These are phyloP conservation scores for Colletotrichum godetiae DNA, from an alignment of 2,329 filamentous ascomycete species.

Conservation along the genomic window DNA sequence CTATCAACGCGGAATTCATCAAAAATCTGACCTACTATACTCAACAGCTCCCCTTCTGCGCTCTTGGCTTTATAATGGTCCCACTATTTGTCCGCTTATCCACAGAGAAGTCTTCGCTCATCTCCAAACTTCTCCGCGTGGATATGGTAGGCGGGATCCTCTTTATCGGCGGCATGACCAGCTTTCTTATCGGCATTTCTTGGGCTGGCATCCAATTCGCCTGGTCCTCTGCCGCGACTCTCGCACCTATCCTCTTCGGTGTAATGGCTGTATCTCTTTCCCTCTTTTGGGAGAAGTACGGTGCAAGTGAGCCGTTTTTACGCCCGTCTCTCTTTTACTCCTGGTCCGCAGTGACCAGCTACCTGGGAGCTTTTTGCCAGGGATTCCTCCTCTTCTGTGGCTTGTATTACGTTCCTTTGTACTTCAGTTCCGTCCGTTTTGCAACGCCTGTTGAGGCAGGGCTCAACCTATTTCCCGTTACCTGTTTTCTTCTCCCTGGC, in stretches of 20 bases:
- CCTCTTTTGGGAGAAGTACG: neutral
- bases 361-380: neutral
- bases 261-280: neutral
- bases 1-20: too few relatives aligned
- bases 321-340: neutral
- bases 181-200: slow-evolving; percentile 4
- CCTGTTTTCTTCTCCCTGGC: neutral
- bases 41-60: slow-evolving; percentile 3
- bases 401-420: slow-evolving; percentile 1
- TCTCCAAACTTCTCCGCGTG: neutral
- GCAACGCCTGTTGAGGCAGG: neutral
- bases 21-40: neutral
- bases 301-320: neutral
- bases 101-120: neutral
- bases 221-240: neutral
- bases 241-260: neutral
- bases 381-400: neutral
- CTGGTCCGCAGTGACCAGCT: neutral
- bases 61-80: slow-evolving; percentile 4
- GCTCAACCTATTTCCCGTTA: neutral
- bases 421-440: neutral
- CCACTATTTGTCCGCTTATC: slow-evolving; percentile 1
- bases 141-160: neutral
- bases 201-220: slow-evolving; percentile 1
- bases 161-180: slow-evolving; percentile 3